phyloP scores from a whole-genome alignment of 2,329 filamentous ascomycete species.

The Pseudocercospora fijiensis region DNA sequence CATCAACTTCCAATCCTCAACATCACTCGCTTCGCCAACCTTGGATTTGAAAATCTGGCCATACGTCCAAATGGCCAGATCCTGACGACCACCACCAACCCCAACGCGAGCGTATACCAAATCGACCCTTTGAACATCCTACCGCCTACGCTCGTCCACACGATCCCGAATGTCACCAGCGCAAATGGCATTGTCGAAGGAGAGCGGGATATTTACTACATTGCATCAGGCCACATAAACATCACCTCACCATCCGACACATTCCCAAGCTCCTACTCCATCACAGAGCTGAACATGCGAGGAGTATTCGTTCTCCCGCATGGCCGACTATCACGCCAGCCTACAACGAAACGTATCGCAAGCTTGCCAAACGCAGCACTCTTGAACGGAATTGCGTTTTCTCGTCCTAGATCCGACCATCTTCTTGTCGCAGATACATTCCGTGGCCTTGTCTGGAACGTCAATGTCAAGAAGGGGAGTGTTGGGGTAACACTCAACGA shows the following conservation, averaged over 20 bases:
- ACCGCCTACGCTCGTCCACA: constrained; percentile 13
- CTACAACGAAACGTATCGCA: not conserved
- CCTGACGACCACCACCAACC: constrained; percentile 10
- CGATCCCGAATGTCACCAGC: constrained; percentile 9
- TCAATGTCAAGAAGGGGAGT: constrained; percentile 9
- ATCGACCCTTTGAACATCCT: constrained; percentile 13
- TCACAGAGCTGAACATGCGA: constrained; percentile 12
- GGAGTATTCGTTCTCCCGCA: constrained; percentile 9
- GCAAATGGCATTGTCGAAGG: constrained; percentile 12
- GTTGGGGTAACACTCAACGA: constrained; percentile 12
- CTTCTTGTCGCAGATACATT: constrained; percentile 16
- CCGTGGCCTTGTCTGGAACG: constrained; percentile 17
- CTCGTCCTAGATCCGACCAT: constrained; percentile 3
- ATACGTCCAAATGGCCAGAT: constrained; percentile 14
- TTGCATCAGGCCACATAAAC: constrained; percentile 7
- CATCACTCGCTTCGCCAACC: not conserved
- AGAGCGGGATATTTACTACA: constrained; percentile 10
- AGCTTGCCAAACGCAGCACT: constrained; percentile 2
- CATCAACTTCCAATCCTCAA: constrained; percentile 15
- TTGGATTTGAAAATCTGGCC: constrained; percentile 14
- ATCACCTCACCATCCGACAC: not conserved
- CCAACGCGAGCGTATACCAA: constrained; percentile 15
- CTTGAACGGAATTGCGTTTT: constrained; percentile 10
- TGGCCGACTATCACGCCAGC: not conserved
- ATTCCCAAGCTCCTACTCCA: constrained; percentile 4